Base-by-base conservation (phyloP, 2,329 filamentous ascomycete genomes). In the Ophiostoma tasmaniense region DNA sequence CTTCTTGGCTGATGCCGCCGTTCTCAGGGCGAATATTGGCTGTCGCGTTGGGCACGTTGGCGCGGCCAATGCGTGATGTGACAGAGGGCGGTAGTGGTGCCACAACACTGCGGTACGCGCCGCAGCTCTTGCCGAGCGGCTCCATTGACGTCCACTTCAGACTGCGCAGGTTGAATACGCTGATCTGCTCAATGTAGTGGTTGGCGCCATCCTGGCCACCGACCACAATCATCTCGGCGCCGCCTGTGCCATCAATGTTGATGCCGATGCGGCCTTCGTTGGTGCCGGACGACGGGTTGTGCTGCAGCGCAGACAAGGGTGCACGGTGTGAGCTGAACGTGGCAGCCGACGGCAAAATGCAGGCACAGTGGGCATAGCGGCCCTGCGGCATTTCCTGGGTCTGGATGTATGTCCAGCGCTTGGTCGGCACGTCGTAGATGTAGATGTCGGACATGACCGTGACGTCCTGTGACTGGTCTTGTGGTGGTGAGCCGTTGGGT, bases 141-240 rank as follows among this genome's bases (percentile, higher is more conserved):
- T 92, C 91, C 1, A 93, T 97, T 22, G 91, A 92, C 1, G 92
- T 97, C 95, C 95, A 99, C 79, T 95, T 96, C 70, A 98, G 81
- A 77, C 92, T 97, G 66, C 95, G 87, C 33, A 99, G 82, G 75
- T 99, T 99, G 82, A 99, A 99, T 2, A 99, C 92, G 76, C 93
- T 98, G 72, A 99, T 96, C 79, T 99, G 93, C 78, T 99, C 94
- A 73, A 99, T 99, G 76, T 99, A 99, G 77, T 97, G 93, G 77
- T 99, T 99, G n/a, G 90, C 90, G 68, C 91, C 95, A 76, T 99
- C 95, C 78, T 99, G 95, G 0, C 95, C 95, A 71, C 95, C 95
- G 8, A 98, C 93, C 17, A 99, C 90, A 6, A 99, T 87, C 94
- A 99, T 97, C 78, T 99, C 94, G 1, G 95, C 92, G 39, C 95